phyloP scores from a whole-genome alignment of 805 yeast genomes.

The Zygoascus bituminiphila region DNA sequence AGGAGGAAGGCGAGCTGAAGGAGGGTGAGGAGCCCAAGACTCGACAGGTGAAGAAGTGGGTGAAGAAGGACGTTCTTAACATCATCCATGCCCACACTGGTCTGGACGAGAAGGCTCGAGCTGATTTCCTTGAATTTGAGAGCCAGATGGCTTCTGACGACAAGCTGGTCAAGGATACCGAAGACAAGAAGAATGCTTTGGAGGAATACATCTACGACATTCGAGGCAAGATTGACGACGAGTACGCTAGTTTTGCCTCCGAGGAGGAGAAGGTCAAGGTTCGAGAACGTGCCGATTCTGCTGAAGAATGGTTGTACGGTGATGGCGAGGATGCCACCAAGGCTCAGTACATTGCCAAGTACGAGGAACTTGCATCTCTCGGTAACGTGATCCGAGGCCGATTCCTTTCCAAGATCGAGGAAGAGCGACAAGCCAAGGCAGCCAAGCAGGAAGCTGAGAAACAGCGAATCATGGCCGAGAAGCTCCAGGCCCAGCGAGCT shows the following conservation, averaged over 20 bases:
- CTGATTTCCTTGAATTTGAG: conserved; percentile 71
- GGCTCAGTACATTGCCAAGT: conserved; percentile 95
- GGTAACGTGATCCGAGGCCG: conserved; percentile 96
- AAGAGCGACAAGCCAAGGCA: conserved; percentile 81
- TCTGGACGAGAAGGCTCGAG: conserved; percentile 55
- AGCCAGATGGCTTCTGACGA: conserved; percentile 78
- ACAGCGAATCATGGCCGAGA: conserved; percentile 75
- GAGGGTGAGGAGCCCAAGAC: conserved; percentile 59
- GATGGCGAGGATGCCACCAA: conserved; percentile 95
- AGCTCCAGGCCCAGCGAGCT: conserved; percentile 70
- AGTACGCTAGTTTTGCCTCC: conserved; percentile 78
- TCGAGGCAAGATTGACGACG: conserved; percentile 93
- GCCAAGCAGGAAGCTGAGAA: conserved; percentile 82
- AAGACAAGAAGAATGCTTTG: conserved; percentile 94
- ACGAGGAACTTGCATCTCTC: conserved; percentile 89
- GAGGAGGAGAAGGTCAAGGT: conserved; percentile 83
- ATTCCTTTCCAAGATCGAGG: conserved; percentile 89
- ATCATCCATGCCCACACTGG: conserved; percentile 47
- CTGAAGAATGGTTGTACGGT: conserved; percentile 98
- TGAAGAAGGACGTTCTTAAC: conserved; percentile 74
- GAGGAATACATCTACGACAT: conserved; percentile 98
- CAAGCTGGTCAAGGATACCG: conserved; percentile 96
- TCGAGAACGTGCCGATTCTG: conserved; percentile 60
- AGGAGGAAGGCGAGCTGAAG: conserved; percentile 25
- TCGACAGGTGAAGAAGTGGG: conserved; percentile 85